Percentiles rank a stretch among this genome's conserved stretches.
phyloP scores from a whole-genome alignment of 2,329 filamentous ascomycete genomes.

The Colletotrichum australisinense region DNA sequence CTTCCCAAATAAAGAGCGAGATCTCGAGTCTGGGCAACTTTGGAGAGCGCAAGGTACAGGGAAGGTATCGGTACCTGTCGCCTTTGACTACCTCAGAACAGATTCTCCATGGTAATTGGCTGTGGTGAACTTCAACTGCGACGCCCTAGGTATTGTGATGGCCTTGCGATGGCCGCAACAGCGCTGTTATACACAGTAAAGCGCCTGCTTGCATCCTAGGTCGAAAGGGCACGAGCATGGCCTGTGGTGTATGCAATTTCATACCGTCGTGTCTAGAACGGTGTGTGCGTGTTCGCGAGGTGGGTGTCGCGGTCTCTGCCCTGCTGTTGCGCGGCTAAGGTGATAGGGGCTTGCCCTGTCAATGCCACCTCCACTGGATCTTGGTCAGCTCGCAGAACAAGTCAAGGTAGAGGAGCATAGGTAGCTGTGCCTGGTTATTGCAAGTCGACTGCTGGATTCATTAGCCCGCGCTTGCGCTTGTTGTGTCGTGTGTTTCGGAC shows the following conservation, averaged over 20 bases:
- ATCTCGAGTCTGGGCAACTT: not conserved
- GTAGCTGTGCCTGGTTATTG: not conserved
- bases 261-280: not conserved
- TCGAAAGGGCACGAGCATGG: not conserved
- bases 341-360: constrained; percentile 23
- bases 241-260: not conserved
- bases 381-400: not conserved
- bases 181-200: not conserved
- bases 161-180: not conserved
- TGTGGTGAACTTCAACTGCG: not conserved
- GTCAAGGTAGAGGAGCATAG: too few species aligned
- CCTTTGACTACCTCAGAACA: not conserved
- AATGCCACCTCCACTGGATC: not conserved
- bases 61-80: constrained; percentile 1
- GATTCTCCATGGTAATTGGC: not conserved
- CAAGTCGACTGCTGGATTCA: not conserved
- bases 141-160: not conserved
- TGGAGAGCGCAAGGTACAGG: constrained; percentile 15
- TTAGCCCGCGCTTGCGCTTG: not conserved
- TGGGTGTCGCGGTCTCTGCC: not conserved
- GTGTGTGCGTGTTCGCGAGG: not conserved
- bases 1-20: constrained; percentile 4
- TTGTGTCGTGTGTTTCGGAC: not conserved
- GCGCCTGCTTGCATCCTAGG: not conserved
- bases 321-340: not conserved